Evolutionary conservation across 306 rosid genomes (phyloP).

Genomic region (Dalbergia oliveri): DNA sequence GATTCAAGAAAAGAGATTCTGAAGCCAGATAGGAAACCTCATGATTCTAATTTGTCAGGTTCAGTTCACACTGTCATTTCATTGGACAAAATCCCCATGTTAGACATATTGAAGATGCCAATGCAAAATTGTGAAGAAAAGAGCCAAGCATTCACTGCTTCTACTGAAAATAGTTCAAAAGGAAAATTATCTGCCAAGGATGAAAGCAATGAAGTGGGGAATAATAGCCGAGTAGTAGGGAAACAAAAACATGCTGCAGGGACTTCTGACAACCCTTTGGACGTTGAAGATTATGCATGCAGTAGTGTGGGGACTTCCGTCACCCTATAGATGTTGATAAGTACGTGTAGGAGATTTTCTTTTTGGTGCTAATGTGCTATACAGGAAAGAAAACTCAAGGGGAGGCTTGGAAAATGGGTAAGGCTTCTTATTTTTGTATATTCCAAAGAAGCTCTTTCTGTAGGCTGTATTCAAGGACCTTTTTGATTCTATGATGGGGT

Average conservation of each 20-base stretch:
- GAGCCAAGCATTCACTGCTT: not conserved
- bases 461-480: not conserved
- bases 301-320: conserved; percentile 15
- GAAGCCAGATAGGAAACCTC: not conserved
- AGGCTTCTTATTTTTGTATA: not conserved
- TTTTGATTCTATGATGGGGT: not conserved
- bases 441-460: not conserved
- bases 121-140: conserved; percentile 26
- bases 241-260: conserved; percentile 15
- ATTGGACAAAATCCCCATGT: not conserved
- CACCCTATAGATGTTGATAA: conserved; percentile 23
- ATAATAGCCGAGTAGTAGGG: conserved; percentile 5
- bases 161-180: conserved; percentile 15
- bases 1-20: not conserved
- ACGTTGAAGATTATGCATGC: conserved; percentile 17
- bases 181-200: not conserved
- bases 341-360: not conserved
- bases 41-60: conserved; percentile 18
- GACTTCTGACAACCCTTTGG: conserved; percentile 22
- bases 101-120: conserved; percentile 19
- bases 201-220: not conserved
- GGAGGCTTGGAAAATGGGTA: conserved; percentile 18
- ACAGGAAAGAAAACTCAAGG: no score
- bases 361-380: not conserved
- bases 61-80: not conserved